Conservation (phyloP, 345 rosid genomes). For the Raphanus raphanistrum region DNA sequence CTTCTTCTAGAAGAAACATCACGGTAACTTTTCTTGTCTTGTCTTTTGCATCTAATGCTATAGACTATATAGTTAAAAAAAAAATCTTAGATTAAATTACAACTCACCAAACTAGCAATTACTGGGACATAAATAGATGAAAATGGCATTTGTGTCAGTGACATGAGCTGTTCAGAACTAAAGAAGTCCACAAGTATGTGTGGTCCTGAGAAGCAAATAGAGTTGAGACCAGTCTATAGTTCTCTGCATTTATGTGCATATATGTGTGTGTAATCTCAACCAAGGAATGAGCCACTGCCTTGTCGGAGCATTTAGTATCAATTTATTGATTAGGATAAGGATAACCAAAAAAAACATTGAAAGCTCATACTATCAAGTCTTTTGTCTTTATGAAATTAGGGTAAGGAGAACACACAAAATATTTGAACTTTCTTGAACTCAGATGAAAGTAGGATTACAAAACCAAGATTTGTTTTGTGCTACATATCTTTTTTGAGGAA, state of each 20-base stretch:
- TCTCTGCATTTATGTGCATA: constrained; percentile 31
- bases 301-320: constrained; percentile 22
- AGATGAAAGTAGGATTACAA: background rate
- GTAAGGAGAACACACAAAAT: no score
- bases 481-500: background rate
- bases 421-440: constrained; percentile 8
- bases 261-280: constrained; percentile 14
- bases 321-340: constrained; percentile 32
- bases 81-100: background rate
- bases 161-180: constrained; percentile 26
- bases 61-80: background rate
- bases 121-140: constrained; percentile 9
- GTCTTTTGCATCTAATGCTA: constrained; percentile 2
- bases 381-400: constrained; percentile 20
- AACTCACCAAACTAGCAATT: background rate
- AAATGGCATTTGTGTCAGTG: constrained; percentile 27
- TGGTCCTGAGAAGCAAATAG: constrained; percentile 37
- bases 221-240: constrained; percentile 30
- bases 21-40: constrained; percentile 30
- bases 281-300: constrained; percentile 18
- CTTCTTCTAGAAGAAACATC: constrained; percentile 58
- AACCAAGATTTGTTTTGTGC: constrained; percentile 20
- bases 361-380: background rate
- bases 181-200: constrained; percentile 22
- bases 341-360: constrained; percentile 19